phyloP scores from a whole-genome alignment of 441 rosid species.

The Melastoma candidum region DNA sequence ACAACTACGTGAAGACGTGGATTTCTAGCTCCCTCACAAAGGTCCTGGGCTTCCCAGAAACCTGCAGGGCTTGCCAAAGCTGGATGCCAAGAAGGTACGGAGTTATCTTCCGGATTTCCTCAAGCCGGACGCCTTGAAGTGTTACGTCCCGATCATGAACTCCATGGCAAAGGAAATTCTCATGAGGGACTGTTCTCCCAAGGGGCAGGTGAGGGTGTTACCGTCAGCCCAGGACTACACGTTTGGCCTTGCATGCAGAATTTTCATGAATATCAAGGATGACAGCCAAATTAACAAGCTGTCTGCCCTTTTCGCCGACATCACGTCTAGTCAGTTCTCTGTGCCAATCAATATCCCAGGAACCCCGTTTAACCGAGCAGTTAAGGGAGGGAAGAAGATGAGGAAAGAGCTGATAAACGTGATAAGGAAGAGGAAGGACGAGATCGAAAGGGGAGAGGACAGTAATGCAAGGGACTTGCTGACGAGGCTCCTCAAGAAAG shows the following conservation, averaged over 20 bases:
- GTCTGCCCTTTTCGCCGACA: constrained; percentile 14
- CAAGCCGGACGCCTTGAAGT: constrained; percentile 25
- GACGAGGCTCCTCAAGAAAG: constrained; percentile 15
- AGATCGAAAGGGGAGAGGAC: constrained; percentile 1
- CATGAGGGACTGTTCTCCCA: constrained; percentile 19
- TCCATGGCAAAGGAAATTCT: constrained; percentile 18
- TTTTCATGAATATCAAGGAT: constrained; percentile 26
- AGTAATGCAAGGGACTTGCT: constrained; percentile 12
- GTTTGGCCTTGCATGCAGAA: constrained; percentile 26
- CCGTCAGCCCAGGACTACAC: constrained; percentile 27
- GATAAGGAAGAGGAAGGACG: constrained; percentile 21
- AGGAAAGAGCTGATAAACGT: constrained; percentile 17
- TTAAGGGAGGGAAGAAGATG: constrained; percentile 23
- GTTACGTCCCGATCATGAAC: constrained; percentile 23
- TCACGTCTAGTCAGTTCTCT: constrained; percentile 23
- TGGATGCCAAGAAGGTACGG: too few relatives aligned
- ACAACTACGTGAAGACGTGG: too few relatives aligned
- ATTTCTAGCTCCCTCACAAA: too few relatives aligned
- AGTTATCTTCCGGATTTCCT: too few relatives aligned
- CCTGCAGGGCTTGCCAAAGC: too few relatives aligned
- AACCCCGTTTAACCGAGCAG: constrained; percentile 22
- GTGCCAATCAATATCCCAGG: constrained; percentile 29
- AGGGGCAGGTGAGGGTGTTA: constrained; percentile 16
- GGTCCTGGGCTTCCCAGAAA: too few relatives aligned
- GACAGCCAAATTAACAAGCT: constrained; percentile 15